Evolutionary conservation across 176 grass and related monocot species (phyloP), one percentile per base, ranked within the genome.

Genomic region (Oryza glumipatula): DNA sequence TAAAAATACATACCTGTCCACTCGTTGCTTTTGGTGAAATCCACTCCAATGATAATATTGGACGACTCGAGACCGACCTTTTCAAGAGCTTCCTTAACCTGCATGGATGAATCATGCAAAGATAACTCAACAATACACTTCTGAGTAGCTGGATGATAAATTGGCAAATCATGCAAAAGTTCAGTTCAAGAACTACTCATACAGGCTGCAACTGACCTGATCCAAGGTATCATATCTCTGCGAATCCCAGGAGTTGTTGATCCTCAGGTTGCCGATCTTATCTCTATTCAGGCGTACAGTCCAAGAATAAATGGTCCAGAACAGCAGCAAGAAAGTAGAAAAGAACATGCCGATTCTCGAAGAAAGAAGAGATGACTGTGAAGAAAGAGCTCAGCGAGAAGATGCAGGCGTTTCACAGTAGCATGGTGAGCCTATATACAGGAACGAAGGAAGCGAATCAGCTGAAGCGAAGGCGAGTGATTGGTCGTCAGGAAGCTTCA

Each of bases 21-120:
- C 14, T 85, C 49, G 65, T 93, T 90, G 91, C 88, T 93, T 82
- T 82, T 90, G 44, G 85, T 93, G 85, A 93, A 93, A 82, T 93
- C 88, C 16, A 93, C 85, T 5, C 91, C 91, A 13, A 93, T 83
- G 8, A 85, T 88, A 56, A 93, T 73, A 68, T 88, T 93, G 11
- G 76, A 92, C 9, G 91, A 89, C 81, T 92, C 91, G 65, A 89
- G 81, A 0, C 84, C 87, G 49, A 63, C 84, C 9, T 6, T 1
- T 26, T 87, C 33, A 45, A 93, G 84, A 48, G 39, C 82, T 0
- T 3, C 22, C 46, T 36, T 87, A 70, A 90, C 81, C 91, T 92
- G 73, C 58, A 77, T 58, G 12, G 54, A 32, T 32, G 2, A 32
- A 32, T 32, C 30, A 32, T 32, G 30, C 30, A 32, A 32, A 32